phyloP scores from a whole-genome alignment of 2,329 filamentous ascomycete species.

The Cryphonectria parasitica region DNA sequence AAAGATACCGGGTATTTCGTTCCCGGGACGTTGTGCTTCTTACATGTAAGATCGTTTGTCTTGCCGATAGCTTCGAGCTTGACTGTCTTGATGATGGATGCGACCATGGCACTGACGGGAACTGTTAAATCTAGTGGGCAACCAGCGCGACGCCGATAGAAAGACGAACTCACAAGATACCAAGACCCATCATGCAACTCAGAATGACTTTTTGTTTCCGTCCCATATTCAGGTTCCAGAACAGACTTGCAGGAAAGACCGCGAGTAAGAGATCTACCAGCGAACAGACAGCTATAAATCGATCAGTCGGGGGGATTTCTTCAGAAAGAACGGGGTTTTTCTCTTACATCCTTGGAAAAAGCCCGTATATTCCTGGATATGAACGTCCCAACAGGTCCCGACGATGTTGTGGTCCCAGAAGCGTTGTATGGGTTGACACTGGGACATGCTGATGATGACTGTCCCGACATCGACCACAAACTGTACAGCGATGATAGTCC shows the following conservation, averaged over 20 bases:
- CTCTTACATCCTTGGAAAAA: constrained; percentile 32
- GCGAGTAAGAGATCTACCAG: constrained; percentile 29
- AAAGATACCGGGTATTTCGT: no score
- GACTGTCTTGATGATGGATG: constrained; percentile 30
- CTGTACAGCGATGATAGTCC: constrained; percentile 30
- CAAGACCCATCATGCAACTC: constrained; percentile 29
- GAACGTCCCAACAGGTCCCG: constrained; percentile 24
- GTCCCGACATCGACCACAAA: constrained; percentile 29
- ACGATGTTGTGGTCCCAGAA: constrained; percentile 28
- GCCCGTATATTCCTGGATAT: constrained; percentile 28
- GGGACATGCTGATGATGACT: constrained; percentile 27
- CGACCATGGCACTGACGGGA: constrained; percentile 28
- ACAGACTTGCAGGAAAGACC: constrained; percentile 29
- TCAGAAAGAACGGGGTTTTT: no score
- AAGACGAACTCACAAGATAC: constrained; percentile 26
- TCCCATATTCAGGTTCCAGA: constrained; percentile 31
- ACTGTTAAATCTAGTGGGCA: not conserved
- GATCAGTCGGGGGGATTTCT: not conserved
- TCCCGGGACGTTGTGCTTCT: not conserved
- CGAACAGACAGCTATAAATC: constrained; percentile 25
- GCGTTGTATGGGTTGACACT: constrained; percentile 27
- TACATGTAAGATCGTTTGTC: constrained; percentile 8
- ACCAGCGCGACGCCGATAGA: no score
- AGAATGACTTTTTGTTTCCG: constrained; percentile 28
- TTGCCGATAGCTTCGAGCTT: constrained; percentile 13